Base-by-base conservation (phyloP, 1,284 basidiomycete species). In the Tausonia pullulans region DNA sequence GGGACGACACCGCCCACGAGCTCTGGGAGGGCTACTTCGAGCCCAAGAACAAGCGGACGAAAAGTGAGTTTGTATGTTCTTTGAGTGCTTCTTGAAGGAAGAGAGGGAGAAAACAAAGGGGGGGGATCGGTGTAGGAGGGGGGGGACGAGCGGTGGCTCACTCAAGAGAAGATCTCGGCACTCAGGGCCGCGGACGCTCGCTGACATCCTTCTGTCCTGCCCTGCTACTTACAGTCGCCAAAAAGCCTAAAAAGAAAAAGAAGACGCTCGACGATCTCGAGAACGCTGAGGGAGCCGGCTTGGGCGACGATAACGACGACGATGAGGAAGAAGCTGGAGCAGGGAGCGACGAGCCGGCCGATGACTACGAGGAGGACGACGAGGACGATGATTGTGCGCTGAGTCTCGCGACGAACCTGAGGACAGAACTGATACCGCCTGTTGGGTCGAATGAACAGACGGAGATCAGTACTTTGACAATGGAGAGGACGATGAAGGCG, bases 381-480 rank as follows among this genome's bases (percentile, higher is more conserved):
- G 64, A 60, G 52, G 64, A 65, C 11, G 64, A 65, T 13, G 64
- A 65, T 46, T 65, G 64, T 65, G 43, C 39, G 64, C 58, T 44
- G 48, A 8, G 9, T 49, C 9, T 14, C 14, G 48, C 14, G 9
- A 49, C 8, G 48, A 49, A 49, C 9, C 48, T 49, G 9, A 49
- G 8, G 9, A 9, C 48, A 9, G 8, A 41, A 10, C 53, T 40
- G 16, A 11, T 60, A 10, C 8, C 48, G 11, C 27, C 27, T 14
- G n/a, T n/a, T 51, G 40, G 44, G 5, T 44, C 14, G 3, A n/a
- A n/a, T 2, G 2, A 39, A 14, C 48, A 65, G 64, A 65, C 55
- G 64, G 53, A 41, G 64, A 65, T 16, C 55, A 65, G 8, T 61
- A 65, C 60, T 65, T 65, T 49, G 64, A 65, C 52, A 65, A 65